Base-by-base conservation (phyloP, 768 basidiomycete species). In the Naganishia randhawae region DNA sequence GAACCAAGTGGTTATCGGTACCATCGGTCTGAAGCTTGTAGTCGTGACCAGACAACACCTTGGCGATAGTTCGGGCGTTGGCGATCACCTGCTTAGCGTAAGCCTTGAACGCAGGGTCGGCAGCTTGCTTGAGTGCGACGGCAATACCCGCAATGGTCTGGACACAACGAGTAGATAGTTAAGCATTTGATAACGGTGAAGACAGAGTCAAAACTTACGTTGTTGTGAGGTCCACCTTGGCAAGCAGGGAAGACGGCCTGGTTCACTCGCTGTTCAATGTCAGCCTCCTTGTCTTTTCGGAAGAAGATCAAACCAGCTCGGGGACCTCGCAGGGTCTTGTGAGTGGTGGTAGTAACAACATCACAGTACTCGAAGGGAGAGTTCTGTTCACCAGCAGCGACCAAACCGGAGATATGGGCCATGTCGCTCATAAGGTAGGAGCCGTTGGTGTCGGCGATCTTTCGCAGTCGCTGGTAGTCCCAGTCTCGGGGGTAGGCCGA, bases 141-240 rank as follows among this genome's bases (percentile, higher is more conserved):
- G 96, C 96, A 71, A 99, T 84, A 74, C 87, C 92, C 48, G 95
- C 95, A 69, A 99, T 98, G 72, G 95, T 92, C 89, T 92, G 71
- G 19, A 67, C 19, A 19, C 27, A 62, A 41, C 11, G n/a, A 50
- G 11, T n/a, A 27, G 42, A 29, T 29, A 25, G 61, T 32, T 29
- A 45, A 62, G n/a, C 66, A 42, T 33, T 27, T 48, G 68, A 48
- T n/a, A 39, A 16, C 1, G 11, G 16, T 5, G 29, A 50, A 45
- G 10, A 53, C 35, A 54, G 32, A 65, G n/a, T n/a, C n/a, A 55
- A 72, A 27, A 80, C 86, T 66, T 66, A 90, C 90, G 83, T 99
- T 93, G 84, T 98, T 98, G 84, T 98, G 96, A 50, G 95, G 96
- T 55, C 95, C 96, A 81, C 96, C 96, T 83, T 98, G 96, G 85